Evolutionary conservation across 225 moss, liverwort and hornwort species (phyloP).

Genomic region (Straminergon stramineum): DNA sequence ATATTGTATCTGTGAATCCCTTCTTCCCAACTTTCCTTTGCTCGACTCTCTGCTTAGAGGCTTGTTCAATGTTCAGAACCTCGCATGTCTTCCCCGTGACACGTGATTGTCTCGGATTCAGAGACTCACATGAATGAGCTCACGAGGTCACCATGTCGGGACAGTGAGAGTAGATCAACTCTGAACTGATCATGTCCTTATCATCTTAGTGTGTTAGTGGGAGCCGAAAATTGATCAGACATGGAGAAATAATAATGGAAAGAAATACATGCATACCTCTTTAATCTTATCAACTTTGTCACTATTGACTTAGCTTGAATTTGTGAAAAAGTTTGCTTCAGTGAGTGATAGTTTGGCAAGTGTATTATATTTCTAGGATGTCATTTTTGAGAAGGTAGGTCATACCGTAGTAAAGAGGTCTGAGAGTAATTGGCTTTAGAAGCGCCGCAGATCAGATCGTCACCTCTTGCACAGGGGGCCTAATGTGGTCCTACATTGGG

Average conservation of each 20-base stretch:
- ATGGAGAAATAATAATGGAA: neutral
- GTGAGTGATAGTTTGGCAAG: neutral
- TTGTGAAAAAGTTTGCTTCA: neutral
- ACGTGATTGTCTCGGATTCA: neutral
- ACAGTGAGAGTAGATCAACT: neutral
- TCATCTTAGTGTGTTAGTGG: neutral
- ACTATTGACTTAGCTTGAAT: neutral
- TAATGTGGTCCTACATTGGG: neutral
- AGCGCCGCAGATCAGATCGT: neutral
- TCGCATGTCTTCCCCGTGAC: neutral
- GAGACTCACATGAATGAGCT: neutral
- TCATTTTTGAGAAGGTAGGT: neutral
- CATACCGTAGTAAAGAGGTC: neutral
- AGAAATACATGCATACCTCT: neutral
- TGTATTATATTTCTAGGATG: neutral
- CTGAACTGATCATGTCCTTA: neutral
- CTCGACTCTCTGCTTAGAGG: neutral
- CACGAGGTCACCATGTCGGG: neutral
- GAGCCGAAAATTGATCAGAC: neutral
- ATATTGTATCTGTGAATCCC: neutral
- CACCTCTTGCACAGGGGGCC: neutral
- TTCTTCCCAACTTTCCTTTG: neutral
- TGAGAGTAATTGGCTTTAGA: neutral
- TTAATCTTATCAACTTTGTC: neutral
- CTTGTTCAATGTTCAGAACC: neutral